Evolutionary conservation across 2,329 filamentous ascomycete species (phyloP).

Genomic region (Diplodia intermedia): DNA sequence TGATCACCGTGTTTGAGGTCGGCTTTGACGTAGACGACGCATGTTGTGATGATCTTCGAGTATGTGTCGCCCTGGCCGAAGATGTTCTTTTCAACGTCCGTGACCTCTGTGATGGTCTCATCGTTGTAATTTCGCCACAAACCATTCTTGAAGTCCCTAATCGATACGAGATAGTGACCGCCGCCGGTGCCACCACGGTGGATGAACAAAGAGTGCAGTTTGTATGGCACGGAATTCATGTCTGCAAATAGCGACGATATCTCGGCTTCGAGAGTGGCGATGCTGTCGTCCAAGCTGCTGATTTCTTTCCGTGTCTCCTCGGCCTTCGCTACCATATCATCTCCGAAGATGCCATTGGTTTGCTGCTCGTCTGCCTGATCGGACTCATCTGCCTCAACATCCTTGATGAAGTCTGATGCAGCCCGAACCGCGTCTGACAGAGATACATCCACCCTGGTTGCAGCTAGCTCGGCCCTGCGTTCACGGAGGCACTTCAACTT

Average conservation of each 20-base stretch:
- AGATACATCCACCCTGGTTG: slow-evolving; percentile 44
- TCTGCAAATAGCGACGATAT: slow-evolving; percentile 67
- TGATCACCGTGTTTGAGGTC: slow-evolving; percentile 25
- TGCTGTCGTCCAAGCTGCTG: slow-evolving; percentile 40
- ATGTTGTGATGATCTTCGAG: slow-evolving; percentile 27
- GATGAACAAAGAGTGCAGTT: slow-evolving; percentile 90
- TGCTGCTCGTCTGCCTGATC: not conserved
- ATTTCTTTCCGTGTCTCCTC: slow-evolving; percentile 33
- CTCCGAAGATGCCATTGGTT: not conserved
- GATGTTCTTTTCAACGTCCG: slow-evolving; percentile 29
- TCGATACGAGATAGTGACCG: slow-evolving; percentile 97
- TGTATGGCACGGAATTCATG: slow-evolving; percentile 73
- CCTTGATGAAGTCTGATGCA: slow-evolving; percentile 40
- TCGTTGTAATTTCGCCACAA: slow-evolving; percentile 97
- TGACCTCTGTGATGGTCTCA: slow-evolving; percentile 72
- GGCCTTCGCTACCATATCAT: slow-evolving; percentile 28
- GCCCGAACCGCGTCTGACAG: slow-evolving; percentile 44
- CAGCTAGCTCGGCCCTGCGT: slow-evolving; percentile 51
- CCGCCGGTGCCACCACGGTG: slow-evolving; percentile 71
- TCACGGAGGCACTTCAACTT: slow-evolving; percentile 64
- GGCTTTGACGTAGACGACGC: slow-evolving; percentile 31
- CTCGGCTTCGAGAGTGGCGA: slow-evolving; percentile 56
- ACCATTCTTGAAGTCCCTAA: slow-evolving; percentile 81
- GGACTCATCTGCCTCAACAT: slow-evolving; percentile 30
- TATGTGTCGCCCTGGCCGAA: slow-evolving; percentile 29